A percentile compares a stretch with the other conserved stretches of the same genome.
These are phyloP conservation scores for Coemansia sp. DNA, from an alignment of 192 early-diverging fungal genomes.

Conservation along the genomic window DNA sequence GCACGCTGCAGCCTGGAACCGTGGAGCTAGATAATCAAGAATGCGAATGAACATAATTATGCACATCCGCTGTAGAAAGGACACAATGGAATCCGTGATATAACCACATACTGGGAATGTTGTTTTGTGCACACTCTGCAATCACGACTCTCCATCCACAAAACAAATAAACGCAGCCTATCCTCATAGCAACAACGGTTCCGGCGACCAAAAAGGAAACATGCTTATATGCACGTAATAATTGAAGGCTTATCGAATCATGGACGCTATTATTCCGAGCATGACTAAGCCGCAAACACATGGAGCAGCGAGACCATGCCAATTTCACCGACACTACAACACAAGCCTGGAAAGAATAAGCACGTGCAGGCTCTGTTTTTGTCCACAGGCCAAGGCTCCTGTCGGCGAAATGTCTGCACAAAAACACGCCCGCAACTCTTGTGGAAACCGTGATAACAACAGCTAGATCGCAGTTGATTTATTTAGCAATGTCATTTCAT, in stretches of 20 bases:
- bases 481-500: too few species aligned
- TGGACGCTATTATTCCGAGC: neutral
- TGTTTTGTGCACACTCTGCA: neutral
- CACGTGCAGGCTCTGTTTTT: neutral
- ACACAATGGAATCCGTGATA: neutral
- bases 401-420: neutral
- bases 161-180: neutral
- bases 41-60: neutral
- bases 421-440: neutral
- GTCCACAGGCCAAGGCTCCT: neutral
- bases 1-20: neutral
- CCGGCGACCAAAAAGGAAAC: neutral
- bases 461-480: too few species aligned
- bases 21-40: neutral
- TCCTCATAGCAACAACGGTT: neutral
- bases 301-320: neutral
- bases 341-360: neutral
- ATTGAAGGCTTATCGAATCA: conserved; percentile 1
- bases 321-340: neutral
- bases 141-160: neutral
- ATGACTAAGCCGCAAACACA: conserved; percentile 1
- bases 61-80: neutral
- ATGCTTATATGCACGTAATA: neutral
- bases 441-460: too few species aligned
- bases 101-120: neutral